Evolutionary conservation across 192 early-diverging fungal species (phyloP).

Genomic region (Podila epicladia): DNA sequence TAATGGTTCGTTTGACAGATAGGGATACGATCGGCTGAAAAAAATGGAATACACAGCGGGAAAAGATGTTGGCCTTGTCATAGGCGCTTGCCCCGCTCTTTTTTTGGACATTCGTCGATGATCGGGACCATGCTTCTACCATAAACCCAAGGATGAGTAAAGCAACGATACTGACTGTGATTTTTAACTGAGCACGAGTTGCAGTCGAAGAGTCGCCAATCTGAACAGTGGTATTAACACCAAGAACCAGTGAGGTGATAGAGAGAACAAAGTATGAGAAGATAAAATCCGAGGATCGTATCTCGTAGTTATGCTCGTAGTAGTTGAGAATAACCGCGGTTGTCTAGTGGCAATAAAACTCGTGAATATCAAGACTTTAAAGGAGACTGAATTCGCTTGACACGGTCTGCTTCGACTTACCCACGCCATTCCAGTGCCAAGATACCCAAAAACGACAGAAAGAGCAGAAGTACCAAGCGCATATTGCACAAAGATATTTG

Average conservation of each 20-base stretch:
- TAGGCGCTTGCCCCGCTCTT: constrained; percentile 17
- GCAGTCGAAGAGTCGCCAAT: too few relatives aligned
- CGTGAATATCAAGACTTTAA: background rate
- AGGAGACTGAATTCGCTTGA: too few relatives aligned
- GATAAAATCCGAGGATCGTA: constrained; percentile 30
- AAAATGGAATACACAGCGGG: constrained; percentile 15
- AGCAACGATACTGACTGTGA: background rate
- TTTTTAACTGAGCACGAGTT: background rate
- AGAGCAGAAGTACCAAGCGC: background rate
- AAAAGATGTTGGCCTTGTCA: constrained; percentile 31
- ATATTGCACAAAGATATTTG: background rate
- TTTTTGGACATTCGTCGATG: constrained; percentile 10
- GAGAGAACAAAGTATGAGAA: constrained; percentile 16
- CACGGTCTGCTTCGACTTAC: background rate
- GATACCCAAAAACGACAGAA: constrained; percentile 10
- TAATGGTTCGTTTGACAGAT: constrained; percentile 10
- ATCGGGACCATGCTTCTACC: constrained; percentile 31
- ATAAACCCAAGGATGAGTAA: constrained; percentile 9
- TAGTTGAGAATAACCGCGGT: constrained; percentile 7
- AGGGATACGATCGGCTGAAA: constrained; percentile 31
- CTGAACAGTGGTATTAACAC: background rate
- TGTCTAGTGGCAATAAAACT: background rate
- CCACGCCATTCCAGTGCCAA: constrained; percentile 22
- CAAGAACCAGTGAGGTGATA: background rate
- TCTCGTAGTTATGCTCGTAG: constrained; percentile 17